Evolutionary conservation across 73 alveolate genomes (phyloP), one percentile per base, ranked within the genome.

Genomic region (Stentor roeselii): DNA sequence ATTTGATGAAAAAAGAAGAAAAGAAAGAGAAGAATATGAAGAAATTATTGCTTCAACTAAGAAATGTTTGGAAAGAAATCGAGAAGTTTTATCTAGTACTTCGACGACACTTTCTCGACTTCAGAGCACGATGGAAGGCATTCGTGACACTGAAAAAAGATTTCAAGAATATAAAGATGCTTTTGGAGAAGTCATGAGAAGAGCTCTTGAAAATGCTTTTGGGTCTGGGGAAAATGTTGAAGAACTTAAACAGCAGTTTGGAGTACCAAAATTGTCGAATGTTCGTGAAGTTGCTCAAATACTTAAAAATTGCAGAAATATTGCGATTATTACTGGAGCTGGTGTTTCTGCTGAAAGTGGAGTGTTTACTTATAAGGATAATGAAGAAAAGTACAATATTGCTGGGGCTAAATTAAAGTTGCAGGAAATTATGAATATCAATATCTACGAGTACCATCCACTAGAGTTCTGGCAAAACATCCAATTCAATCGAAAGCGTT

Each of bases 331-430:
- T 15, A 76, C 84, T 76, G 84, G 84, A 39, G 84, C 84, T 76
- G 84, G 84, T 15, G 74, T 76, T 15, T 76, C 84, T 76, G 84
- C 74, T 76, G 84, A 37, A 76, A 76, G 84, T 41, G 84, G 84
- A 0, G 75, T 76, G 21, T 41, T 41, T 76, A 76, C 84, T 14
- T 76, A 76, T 3, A 76, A 41, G 39, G 84, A 41, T 76, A 14
- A 32, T 14, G 67, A 34, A 1, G 84, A 41, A 76, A 76, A 78
- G 21, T 76, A 67, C 82, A 38, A 37, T 36, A 76, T 39, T 39
- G 84, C 32, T n/a, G 84, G 84, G 2, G 34, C 32, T 21, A 21
- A 35, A 1, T n/a, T 14, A 21, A 1, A 36, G 14, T 40, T 21
- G 27, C 74, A 76, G 39, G 84, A 76, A 76, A 2, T 76, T 0